These are phyloP conservation scores for Monosporascus ibericus DNA, from an alignment of 2,329 filamentous ascomycete genomes.

Conservation along the genomic window DNA sequence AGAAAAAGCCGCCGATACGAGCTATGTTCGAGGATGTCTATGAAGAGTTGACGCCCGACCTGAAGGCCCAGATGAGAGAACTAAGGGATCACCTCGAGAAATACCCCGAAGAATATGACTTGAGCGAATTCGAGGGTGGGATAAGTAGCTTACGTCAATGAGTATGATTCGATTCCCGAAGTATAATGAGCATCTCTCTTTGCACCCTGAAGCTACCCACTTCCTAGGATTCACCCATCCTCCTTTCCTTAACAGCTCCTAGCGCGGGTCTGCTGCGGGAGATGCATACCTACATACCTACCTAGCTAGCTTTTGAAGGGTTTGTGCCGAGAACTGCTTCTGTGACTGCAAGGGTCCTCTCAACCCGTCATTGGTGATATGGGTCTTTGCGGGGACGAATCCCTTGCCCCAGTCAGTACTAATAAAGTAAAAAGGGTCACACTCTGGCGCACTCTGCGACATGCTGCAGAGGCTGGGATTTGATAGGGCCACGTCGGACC, in stretches of 20 bases:
- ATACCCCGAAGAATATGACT: constrained; percentile 90
- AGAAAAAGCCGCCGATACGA: constrained; percentile 69
- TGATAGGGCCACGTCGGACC: not conserved
- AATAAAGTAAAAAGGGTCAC: not conserved
- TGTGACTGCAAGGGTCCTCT: too few species aligned
- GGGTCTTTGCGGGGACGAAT: too few species aligned
- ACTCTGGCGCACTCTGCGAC: not conserved
- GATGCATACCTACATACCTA: too few species aligned
- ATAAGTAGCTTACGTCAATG: constrained; percentile 50
- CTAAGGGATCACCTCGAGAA: constrained; percentile 71
- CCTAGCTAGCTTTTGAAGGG: too few species aligned
- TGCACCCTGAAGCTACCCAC: too few species aligned
- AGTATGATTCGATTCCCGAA: constrained; percentile 1
- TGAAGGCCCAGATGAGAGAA: constrained; percentile 66
- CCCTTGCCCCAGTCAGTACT: not conserved
- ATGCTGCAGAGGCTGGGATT: not conserved
- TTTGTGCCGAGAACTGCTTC: too few species aligned
- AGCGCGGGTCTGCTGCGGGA: too few species aligned
- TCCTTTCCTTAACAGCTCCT: too few species aligned
- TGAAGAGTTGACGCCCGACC: constrained; percentile 76
- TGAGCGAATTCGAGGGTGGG: constrained; percentile 69
- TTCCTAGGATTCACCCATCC: too few species aligned
- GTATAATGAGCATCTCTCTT: not conserved
- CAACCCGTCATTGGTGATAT: too few species aligned
- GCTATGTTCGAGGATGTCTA: constrained; percentile 85